Percentiles rank a stretch among this genome's conserved stretches.
These are phyloP conservation scores for Pistacia integerrima DNA, from an alignment of 345 rosid species.

Conservation along the genomic window DNA sequence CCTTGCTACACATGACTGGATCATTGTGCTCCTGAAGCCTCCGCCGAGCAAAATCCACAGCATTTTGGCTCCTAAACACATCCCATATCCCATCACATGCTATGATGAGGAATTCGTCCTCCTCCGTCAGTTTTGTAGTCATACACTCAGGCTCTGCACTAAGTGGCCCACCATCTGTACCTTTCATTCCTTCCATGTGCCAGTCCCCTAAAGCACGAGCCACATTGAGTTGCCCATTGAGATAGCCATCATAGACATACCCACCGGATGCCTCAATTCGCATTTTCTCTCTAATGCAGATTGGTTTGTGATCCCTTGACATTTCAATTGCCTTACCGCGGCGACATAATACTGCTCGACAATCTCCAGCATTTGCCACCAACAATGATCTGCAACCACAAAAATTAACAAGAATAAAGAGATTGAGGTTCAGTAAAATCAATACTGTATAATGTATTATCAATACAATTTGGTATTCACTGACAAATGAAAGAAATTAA, in stretches of 20 bases:
- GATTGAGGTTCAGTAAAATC: not conserved
- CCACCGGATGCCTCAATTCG: conserved; percentile 88
- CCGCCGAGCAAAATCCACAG: conserved; percentile 84
- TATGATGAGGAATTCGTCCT: conserved; percentile 83
- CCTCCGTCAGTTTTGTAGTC: conserved; percentile 51
- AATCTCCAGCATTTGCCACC: conserved; percentile 95
- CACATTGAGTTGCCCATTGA: conserved; percentile 78
- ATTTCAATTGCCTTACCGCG: conserved; percentile 81
- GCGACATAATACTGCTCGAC: conserved; percentile 80
- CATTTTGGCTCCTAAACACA: conserved; percentile 85
- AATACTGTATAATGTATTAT: not conserved
- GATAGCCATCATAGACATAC: conserved; percentile 61
- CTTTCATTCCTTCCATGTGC: conserved; percentile 90
- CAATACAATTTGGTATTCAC: not conserved
- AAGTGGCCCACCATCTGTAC: conserved; percentile 65
- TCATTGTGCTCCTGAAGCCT: conserved; percentile 85
- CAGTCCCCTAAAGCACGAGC: conserved; percentile 94
- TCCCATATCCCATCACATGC: conserved; percentile 97
- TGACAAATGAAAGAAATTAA: too few relatives aligned
- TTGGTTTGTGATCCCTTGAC: conserved; percentile 93
- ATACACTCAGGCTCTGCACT: conserved; percentile 86
- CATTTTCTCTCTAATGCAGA: conserved; percentile 52
- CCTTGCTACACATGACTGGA: conserved; percentile 71
- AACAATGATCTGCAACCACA: conserved; percentile 56
- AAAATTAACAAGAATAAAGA: conserved; percentile 13